phyloP scores from a whole-genome alignment of 2,329 filamentous ascomycete species.

The Ascosphaera apis region DNA sequence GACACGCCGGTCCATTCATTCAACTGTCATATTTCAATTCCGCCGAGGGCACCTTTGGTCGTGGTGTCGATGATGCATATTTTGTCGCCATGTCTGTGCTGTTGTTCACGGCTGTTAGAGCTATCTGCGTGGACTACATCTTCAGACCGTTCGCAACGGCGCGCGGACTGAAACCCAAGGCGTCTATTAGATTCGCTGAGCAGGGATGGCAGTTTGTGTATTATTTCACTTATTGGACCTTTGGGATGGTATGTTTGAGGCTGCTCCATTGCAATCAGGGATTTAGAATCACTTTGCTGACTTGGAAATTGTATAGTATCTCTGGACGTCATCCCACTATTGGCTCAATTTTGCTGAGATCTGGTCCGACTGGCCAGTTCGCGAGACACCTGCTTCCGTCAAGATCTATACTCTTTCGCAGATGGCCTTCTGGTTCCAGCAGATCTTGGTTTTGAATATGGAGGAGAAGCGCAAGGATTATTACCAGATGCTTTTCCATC shows the following conservation, averaged over 20 bases:
- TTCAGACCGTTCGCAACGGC: constrained; percentile 53
- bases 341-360: constrained; percentile 54
- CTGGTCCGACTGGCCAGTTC: constrained; percentile 66
- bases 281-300: neutral
- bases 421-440: constrained; percentile 82
- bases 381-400: constrained; percentile 48
- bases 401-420: constrained; percentile 84
- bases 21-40: constrained; percentile 62
- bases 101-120: constrained; percentile 68
- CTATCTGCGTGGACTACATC: constrained; percentile 66
- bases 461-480: constrained; percentile 89
- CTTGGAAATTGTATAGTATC: constrained; percentile 33
- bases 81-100: constrained; percentile 59
- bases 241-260: constrained; percentile 47
- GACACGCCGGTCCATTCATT: constrained; percentile 71
- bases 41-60: constrained; percentile 43
- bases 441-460: constrained; percentile 82
- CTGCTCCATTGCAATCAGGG: constrained; percentile 1
- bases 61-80: constrained; percentile 58
- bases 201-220: constrained; percentile 83
- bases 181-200: constrained; percentile 65
- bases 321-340: constrained; percentile 56
- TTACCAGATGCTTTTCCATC: constrained; percentile 87
- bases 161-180: constrained; percentile 57
- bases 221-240: constrained; percentile 55